phyloP scores from a whole-genome alignment of 257 asterid genomes.

The Catharanthus roseus region DNA sequence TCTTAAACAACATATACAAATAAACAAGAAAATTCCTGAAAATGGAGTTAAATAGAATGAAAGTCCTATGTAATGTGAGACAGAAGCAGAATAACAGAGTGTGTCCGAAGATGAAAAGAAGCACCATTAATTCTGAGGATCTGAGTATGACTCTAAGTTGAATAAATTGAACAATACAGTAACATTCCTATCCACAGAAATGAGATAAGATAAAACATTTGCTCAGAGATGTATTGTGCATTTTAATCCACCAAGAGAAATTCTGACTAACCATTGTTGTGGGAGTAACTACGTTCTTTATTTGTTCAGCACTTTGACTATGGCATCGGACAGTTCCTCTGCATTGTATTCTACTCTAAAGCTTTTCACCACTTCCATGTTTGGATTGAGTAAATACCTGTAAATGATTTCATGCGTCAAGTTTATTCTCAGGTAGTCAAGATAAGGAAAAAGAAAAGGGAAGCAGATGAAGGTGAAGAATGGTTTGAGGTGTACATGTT shows the following conservation, averaged over 20 bases:
- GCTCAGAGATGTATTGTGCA: background rate
- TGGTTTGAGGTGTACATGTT: constrained; percentile 50
- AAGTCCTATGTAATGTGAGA: too few species aligned
- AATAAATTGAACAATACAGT: too few species aligned
- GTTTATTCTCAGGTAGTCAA: background rate
- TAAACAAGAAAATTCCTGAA: too few species aligned
- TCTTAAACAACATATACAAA: too few species aligned
- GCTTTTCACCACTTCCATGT: constrained; percentile 70
- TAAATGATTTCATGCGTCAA: background rate
- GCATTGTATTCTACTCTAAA: constrained; percentile 73
- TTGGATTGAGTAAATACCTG: constrained; percentile 87
- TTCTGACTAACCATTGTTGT: background rate
- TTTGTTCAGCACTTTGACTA: constrained; percentile 54
- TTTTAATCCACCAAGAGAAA: background rate
- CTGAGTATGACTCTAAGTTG: too few species aligned
- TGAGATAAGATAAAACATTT: too few species aligned
- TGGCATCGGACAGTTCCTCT: constrained; percentile 56
- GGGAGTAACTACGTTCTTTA: constrained; percentile 7
- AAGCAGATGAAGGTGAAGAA: constrained; percentile 2
- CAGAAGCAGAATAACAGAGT: too few species aligned
- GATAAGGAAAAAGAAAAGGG: background rate
- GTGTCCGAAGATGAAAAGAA: too few species aligned
- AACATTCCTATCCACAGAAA: too few species aligned
- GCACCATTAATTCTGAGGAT: too few species aligned
- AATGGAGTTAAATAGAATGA: too few species aligned